Base-by-base conservation (phyloP, 164 flowering plant species). In the Sedum album region DNA sequence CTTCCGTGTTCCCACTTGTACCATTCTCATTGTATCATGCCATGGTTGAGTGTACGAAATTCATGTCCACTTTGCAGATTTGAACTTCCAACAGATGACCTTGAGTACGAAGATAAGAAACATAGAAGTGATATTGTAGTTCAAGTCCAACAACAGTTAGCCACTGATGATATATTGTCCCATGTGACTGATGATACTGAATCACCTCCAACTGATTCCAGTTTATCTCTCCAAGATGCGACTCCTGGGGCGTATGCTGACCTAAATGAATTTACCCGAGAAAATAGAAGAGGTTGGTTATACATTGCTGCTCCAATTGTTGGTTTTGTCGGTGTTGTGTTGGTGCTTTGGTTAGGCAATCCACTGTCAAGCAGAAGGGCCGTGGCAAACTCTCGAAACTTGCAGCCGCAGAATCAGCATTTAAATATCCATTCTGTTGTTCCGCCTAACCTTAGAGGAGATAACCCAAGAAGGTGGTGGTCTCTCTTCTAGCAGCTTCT, bases 61-160 rank as follows among this genome's bases (percentile, higher is more conserved):
- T 86, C 98, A 9, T 93, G 98, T 74, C 98, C 98, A 17, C 82
- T 93, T 63, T 90, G 97, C 75, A 85, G 98, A 3, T 86, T 76
- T 70, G 97, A 93, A 76, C 92, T 93, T 74, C 98, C 96, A 23
- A 89, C 96, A 31, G 97, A 93, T 78, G 91, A 90, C 79, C 73
- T 68, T 62, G 89, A 86, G 64, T 88, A 87, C 61, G 96, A 87
- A 69, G 85, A 79, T 65, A 81, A 79, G 51, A 87, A 84, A 73
- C 80, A 18, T 31, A 73, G 69, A 66, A 33, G 21, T 41, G 64
- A 25, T 30, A 28, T 31, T 49, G 65, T 68, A 62, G 31, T 69
- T 46, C 71, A 55, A n/a, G 57, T 69, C 55, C 73, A 71, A 36
- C 82, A 69, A 36, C 78, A 72, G 64, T 78, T 70, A 69, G 78